Base-by-base conservation (phyloP, 345 rosid species). In the Pistacia vera region DNA sequence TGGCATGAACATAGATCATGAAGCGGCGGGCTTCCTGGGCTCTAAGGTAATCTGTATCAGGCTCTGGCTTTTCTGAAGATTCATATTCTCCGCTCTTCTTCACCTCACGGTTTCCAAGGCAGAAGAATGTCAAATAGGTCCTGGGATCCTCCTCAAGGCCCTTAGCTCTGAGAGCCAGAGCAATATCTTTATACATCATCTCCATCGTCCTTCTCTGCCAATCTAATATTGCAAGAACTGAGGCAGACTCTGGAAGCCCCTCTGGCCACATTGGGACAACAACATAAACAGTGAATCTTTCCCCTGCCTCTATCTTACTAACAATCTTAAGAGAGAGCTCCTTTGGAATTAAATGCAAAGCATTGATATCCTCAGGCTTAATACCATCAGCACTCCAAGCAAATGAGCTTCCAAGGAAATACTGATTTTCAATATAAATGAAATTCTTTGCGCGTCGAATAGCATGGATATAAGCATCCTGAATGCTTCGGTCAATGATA, bases 231-330 rank as follows among this genome's bases (percentile, higher is more conserved):
- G 98, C 99, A 83, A 91, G 99, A 25, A 93, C 99, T 4, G 97
- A 89, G 70, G 85, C 97, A 76, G 95, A 87, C 86, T 93, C 99
- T 14, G 99, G 99, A 38, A 88, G 73, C 30, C 99, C 99, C 90
- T 96, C 99, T 3, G 99, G 99, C 98, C 99, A 96, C 99, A 96
- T 92, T 5, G 99, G 99, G 65, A 96, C 90, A 59, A 96, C 97
- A 11, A 90, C 87, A 76, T 92, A 96, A 57, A 96, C 99, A 11
- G 84, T 84, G 82, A 96, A 96, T 82, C 83, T 86, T 83, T 96
- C 98, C 72, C 92, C 94, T 2, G 90, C 91, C 82, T 90, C 88
- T 68, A 96, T 96, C 91, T 96, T 96, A 85, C 95, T 93, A 63
- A 90, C 93, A 60, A 96, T 93, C 90, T 96, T 96, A 20, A 92